Percentiles rank a stretch among this genome's conserved stretches.
Conservation (phyloP, 1,284 basidiomycete species). For the Trametes polyzona region DNA sequence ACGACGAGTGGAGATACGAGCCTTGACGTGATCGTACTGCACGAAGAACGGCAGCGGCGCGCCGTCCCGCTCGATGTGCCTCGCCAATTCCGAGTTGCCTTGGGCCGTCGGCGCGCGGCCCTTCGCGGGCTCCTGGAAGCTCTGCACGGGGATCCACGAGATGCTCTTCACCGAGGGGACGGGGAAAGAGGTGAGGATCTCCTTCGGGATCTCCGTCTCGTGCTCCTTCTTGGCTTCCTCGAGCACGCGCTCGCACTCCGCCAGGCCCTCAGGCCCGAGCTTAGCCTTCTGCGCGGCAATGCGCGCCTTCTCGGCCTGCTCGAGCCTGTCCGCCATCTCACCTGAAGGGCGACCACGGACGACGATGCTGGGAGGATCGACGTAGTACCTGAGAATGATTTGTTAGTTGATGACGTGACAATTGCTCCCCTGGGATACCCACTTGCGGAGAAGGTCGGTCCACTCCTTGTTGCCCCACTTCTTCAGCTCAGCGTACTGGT, state of each 20-base stretch:
- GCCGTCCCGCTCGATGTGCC: constrained; percentile 76
- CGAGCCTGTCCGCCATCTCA: constrained; percentile 80
- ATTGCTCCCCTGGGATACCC: constrained; percentile 33
- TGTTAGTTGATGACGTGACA: neutral
- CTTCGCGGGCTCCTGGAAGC: constrained; percentile 63
- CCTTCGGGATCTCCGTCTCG: constrained; percentile 79
- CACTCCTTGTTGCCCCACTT: constrained; percentile 82
- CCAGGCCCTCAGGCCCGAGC: constrained; percentile 85
- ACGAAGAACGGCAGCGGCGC: constrained; percentile 83
- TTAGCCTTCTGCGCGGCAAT: constrained; percentile 69
- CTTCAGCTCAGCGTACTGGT: constrained; percentile 68
- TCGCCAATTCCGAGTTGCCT: constrained; percentile 49
- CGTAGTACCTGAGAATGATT: constrained; percentile 65
- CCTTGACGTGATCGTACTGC: constrained; percentile 89
- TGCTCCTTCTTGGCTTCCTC: constrained; percentile 89
- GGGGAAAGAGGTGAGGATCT: constrained; percentile 84
- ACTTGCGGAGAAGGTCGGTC: constrained; percentile 83
- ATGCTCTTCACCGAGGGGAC: constrained; percentile 90
- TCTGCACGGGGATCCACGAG: constrained; percentile 94
- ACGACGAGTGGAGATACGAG: too few species aligned
- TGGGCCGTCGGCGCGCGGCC: constrained; percentile 37
- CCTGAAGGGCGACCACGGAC: constrained; percentile 91
- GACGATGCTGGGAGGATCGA: constrained; percentile 72
- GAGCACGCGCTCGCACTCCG: constrained; percentile 69
- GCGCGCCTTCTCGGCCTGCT: constrained; percentile 82